These are phyloP conservation scores for Auricularia sp. DNA, from an alignment of 768 basidiomycete genomes.

Conservation along the genomic window DNA sequence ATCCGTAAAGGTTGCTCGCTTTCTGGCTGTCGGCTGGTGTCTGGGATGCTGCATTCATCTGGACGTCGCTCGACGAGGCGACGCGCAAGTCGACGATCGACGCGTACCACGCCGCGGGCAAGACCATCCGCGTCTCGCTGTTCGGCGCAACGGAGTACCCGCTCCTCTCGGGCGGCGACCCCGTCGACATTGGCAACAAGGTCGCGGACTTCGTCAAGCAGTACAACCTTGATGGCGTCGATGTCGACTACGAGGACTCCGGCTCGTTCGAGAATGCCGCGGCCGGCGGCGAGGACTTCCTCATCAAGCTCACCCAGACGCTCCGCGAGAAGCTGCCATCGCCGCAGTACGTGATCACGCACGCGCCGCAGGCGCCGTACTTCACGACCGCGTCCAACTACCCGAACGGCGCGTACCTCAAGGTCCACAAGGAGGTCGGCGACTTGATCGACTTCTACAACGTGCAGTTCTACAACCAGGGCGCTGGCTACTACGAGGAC, in stretches of 20 bases:
- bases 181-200: background rate
- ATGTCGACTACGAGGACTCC: background rate
- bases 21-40: constrained; percentile 1
- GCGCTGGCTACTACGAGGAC: constrained; percentile 10
- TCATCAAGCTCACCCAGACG: background rate
- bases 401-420: constrained; percentile 20
- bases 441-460: constrained; percentile 25
- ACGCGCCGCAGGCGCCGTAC: constrained; percentile 1
- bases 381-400: background rate
- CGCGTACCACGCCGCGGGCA: constrained; percentile 1
- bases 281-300: background rate
- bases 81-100: background rate
- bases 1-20: background rate
- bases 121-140: background rate
- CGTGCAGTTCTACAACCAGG: constrained; percentile 12
- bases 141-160: constrained; percentile 2
- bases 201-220: background rate
- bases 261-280: background rate
- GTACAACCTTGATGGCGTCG: background rate
- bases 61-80: background rate
- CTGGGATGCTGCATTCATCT: background rate
- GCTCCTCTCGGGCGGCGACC: background rate
- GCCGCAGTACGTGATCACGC: constrained; percentile 1
- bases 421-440: constrained; percentile 23
- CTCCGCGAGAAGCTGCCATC: background rate